Evolutionary conservation across 352 stramenopile species (phyloP).

Genomic region (Thraustochytrium striatum): DNA sequence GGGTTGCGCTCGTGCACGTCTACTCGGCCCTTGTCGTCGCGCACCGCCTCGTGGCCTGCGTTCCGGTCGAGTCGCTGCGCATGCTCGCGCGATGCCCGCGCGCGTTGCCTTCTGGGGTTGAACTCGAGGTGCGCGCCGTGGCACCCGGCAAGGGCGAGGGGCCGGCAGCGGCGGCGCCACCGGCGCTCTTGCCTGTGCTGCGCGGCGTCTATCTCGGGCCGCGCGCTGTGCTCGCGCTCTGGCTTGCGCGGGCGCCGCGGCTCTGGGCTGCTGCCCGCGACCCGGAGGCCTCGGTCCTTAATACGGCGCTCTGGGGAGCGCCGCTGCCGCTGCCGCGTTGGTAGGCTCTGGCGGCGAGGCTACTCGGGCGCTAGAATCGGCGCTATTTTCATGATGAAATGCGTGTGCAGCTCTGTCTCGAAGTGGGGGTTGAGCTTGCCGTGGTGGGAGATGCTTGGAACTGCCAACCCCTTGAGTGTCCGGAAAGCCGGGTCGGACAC

Average conservation of each 20-base stretch:
- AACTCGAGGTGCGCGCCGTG: not conserved
- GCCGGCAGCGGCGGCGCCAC: not conserved
- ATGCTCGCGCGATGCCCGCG: not conserved
- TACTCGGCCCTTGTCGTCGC: conserved; percentile 7
- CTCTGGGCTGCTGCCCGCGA: too few species aligned
- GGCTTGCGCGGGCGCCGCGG: not conserved
- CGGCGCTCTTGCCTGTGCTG: not conserved
- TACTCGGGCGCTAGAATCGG: not conserved
- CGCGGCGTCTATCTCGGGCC: not conserved
- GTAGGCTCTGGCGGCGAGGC: not conserved
- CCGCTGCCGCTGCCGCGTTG: not conserved
- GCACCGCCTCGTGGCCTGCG: not conserved
- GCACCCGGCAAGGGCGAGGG: not conserved
- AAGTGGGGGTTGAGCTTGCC: not conserved
- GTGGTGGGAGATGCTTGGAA: not conserved
- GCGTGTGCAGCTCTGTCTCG: not conserved
- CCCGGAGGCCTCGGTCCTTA: too few species aligned
- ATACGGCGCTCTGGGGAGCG: not conserved
- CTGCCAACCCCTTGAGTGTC: not conserved
- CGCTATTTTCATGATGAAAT: not conserved
- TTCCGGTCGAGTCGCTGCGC: not conserved
- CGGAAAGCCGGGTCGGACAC: not conserved
- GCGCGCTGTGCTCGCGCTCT: not conserved
- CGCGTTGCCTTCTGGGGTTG: not conserved
- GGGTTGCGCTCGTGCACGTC: conserved; percentile 58